Conservation (phyloP, 257 asterid species). For the Solanum lycopersicoides region DNA sequence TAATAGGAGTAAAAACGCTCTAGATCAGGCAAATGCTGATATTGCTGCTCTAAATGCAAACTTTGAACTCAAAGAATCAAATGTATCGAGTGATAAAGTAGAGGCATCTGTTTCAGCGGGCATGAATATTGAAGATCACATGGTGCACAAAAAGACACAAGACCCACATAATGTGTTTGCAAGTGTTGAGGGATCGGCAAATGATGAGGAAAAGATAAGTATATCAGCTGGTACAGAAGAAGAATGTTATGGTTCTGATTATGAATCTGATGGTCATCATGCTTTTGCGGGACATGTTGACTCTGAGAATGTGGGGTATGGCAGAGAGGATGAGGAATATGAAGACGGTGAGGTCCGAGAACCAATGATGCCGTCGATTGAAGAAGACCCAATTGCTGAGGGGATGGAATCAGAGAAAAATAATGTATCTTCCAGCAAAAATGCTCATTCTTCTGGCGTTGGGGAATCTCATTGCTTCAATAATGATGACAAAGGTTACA, state of each 20-base stretch:
- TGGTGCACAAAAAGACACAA: conserved; percentile 14
- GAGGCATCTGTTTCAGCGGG: conserved; percentile 2
- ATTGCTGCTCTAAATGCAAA: conserved; percentile 12
- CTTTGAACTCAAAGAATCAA: conserved; percentile 14
- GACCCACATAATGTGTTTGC: conserved; percentile 13
- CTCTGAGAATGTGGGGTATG: conserved; percentile 4
- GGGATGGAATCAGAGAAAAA: conserved; percentile 11
- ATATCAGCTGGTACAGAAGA: conserved; percentile 42
- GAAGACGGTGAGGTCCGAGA: conserved; percentile 94
- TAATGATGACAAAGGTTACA: conserved; percentile 14
- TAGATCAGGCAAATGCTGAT: conserved; percentile 15
- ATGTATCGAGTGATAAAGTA: conserved; percentile 7
- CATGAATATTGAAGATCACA: conserved; percentile 13
- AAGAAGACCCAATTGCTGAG: conserved; percentile 18
- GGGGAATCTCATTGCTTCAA: conserved; percentile 5
- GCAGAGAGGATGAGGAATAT: conserved; percentile 59
- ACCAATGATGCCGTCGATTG: conserved; percentile 17
- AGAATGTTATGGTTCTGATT: conserved; percentile 44
- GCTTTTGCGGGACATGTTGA: conserved; percentile 10
- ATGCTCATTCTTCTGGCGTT: conserved; percentile 13
- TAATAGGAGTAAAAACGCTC: conserved; percentile 1
- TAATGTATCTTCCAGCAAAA: conserved; percentile 11
- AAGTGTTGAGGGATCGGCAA: conserved; percentile 23
- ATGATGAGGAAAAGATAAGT: conserved; percentile 39
- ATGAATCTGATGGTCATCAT: conserved; percentile 40